Percentiles rank a stretch among this genome's conserved stretches.
phyloP scores from a whole-genome alignment of 768 basidiomycete genomes.

The Hygrophoropsis aurantiaca region DNA sequence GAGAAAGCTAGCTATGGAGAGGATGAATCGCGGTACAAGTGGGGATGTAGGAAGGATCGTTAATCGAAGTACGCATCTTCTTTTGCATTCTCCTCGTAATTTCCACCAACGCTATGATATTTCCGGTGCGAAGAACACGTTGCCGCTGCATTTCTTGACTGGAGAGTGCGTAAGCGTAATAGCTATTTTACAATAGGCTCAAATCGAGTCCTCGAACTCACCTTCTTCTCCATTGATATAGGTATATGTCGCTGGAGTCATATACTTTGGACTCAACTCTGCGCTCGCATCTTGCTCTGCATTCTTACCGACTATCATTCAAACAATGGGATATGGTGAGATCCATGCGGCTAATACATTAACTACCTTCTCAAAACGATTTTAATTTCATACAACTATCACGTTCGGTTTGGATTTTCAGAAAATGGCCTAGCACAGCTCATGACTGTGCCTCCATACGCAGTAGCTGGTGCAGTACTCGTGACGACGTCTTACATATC shows the following conservation, averaged over 20 bases:
- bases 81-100: neutral
- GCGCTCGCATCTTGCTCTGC: constrained; percentile 51
- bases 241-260: constrained; percentile 47
- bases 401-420: neutral
- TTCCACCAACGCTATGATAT: neutral
- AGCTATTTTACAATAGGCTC: neutral
- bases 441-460: constrained; percentile 56
- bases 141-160: constrained; percentile 44
- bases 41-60: constrained; percentile 43
- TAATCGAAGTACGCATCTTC: constrained; percentile 38
- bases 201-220: neutral
- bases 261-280: constrained; percentile 49
- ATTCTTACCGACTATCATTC: constrained; percentile 57
- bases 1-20: constrained; percentile 30
- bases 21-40: constrained; percentile 40
- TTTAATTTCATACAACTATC: too few species aligned
- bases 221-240: too few species aligned
- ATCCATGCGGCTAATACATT: too few species aligned
- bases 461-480: constrained; percentile 39
- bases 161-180: constrained; percentile 27
- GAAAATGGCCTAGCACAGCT: constrained; percentile 47
- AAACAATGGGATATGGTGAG: constrained; percentile 48
- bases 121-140: constrained; percentile 36
- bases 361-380: too few species aligned
- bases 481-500: constrained; percentile 38